These are phyloP conservation scores for Letharia lupina DNA, from an alignment of 495 filamentous ascomycete genomes.

Conservation along the genomic window DNA sequence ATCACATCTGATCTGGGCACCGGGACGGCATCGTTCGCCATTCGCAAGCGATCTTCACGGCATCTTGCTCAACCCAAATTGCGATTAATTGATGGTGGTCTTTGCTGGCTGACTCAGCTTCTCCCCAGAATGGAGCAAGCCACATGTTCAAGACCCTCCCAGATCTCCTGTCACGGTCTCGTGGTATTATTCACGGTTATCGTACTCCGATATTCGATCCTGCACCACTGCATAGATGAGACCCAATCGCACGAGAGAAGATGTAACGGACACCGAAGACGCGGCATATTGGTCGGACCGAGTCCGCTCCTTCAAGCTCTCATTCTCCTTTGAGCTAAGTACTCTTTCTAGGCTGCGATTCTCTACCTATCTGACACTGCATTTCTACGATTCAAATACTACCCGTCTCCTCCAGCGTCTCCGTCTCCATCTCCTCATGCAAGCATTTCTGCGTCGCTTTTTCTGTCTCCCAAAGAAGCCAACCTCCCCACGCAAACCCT, in stretches of 20 bases:
- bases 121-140: background rate
- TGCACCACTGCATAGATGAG: too few relatives aligned
- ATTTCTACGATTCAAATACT: background rate
- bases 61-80: conserved; percentile 11
- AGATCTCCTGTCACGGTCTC: too few relatives aligned
- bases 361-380: background rate
- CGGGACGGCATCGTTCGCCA: conserved; percentile 17
- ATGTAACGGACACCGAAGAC: background rate
- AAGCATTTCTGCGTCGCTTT: conserved; percentile 22
- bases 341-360: background rate
- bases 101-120: background rate
- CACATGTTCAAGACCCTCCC: background rate
- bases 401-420: background rate
- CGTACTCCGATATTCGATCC: too few relatives aligned
- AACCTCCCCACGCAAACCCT: conserved; percentile 6
- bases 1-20: conserved; percentile 7
- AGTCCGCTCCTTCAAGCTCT: background rate
- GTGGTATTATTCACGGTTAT: too few relatives aligned
- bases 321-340: background rate
- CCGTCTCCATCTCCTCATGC: conserved; percentile 2
- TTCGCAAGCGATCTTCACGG: conserved; percentile 15
- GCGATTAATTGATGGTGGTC: too few relatives aligned
- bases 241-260: background rate
- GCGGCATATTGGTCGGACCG: background rate
- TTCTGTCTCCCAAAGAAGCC: conserved; percentile 22